These are phyloP conservation scores for Tephrocybe sp. DNA, from an alignment of 768 basidiomycete genomes.

Conservation along the genomic window DNA sequence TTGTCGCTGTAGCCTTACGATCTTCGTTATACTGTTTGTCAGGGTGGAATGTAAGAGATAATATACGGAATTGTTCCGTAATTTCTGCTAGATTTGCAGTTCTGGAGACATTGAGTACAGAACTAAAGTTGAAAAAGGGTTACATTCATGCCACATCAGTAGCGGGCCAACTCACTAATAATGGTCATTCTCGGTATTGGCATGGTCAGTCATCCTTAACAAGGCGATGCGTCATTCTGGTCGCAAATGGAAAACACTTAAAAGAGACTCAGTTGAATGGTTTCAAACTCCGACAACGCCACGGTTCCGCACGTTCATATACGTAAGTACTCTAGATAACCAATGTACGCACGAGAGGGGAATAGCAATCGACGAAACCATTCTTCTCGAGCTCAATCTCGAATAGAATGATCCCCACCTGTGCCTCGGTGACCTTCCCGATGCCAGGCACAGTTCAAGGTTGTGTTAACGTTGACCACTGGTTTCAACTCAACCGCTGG, in stretches of 20 bases:
- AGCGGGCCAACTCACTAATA: constrained; percentile 20
- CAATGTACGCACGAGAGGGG: too few relatives aligned
- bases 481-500: too few relatives aligned
- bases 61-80: constrained; percentile 64
- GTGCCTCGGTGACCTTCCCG: too few relatives aligned
- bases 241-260: background rate
- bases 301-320: background rate
- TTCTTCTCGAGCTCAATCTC: too few relatives aligned
- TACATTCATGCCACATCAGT: background rate
- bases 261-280: background rate
- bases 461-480: too few relatives aligned
- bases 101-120: constrained; percentile 68
- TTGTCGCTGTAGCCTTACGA: constrained; percentile 56
- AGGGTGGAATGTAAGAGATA: constrained; percentile 82
- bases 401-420: too few relatives aligned
- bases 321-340: too few relatives aligned
- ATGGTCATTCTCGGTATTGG: constrained; percentile 12
- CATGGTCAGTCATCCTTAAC: constrained; percentile 1
- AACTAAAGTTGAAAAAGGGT: constrained; percentile 29
- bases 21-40: constrained; percentile 71
- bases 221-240: too few relatives aligned
- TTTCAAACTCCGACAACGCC: background rate
- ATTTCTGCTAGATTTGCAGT: constrained; percentile 68
- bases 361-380: too few relatives aligned
- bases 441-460: too few relatives aligned